These are phyloP conservation scores for Rhodotorula mucilaginosa DNA, from an alignment of 1,284 basidiomycete species.

Conservation along the genomic window DNA sequence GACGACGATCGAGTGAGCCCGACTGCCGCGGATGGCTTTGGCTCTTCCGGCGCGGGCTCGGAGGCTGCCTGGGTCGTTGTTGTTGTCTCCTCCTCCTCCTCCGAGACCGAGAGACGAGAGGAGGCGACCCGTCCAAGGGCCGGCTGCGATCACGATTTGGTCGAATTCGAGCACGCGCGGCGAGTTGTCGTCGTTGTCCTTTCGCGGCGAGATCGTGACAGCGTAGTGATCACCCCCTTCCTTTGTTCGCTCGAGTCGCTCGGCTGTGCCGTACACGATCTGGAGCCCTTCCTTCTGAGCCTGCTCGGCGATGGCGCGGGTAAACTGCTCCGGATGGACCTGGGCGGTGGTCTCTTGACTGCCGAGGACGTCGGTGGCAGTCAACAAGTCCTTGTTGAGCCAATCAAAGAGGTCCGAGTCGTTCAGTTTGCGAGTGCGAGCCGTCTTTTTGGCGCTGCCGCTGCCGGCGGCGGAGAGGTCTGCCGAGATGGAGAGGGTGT, in stretches of 20 bases:
- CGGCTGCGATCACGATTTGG: constrained; percentile 69
- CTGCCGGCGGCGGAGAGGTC: constrained; percentile 25
- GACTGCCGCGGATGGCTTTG: constrained; percentile 49
- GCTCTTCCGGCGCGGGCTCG: constrained; percentile 11
- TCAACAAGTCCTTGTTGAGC: constrained; percentile 47
- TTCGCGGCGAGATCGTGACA: constrained; percentile 21
- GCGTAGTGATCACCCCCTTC: constrained; percentile 19
- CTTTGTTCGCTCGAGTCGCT: constrained; percentile 35
- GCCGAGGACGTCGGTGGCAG: constrained; percentile 47
- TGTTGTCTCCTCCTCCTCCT: too few relatives aligned
- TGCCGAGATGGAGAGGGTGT: constrained; percentile 47
- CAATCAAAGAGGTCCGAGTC: constrained; percentile 43
- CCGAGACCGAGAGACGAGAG: constrained; percentile 56
- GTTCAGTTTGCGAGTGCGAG: constrained; percentile 8
- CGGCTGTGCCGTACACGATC: constrained; percentile 48
- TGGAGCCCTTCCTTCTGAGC: constrained; percentile 50
- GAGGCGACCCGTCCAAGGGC: constrained; percentile 76
- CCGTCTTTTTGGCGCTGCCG: constrained; percentile 1
- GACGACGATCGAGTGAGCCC: constrained; percentile 56
- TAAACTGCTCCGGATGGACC: constrained; percentile 77
- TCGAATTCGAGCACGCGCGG: constrained; percentile 10
- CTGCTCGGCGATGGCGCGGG: constrained; percentile 68
- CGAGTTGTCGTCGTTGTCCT: constrained; percentile 21
- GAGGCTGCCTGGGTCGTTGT: too few relatives aligned
- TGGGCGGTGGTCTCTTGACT: constrained; percentile 63